Evolutionary conservation across 2,329 filamentous ascomycete species (phyloP), one percentile per base, ranked within the genome.

Genomic region (Setomelanomma holmii): DNA sequence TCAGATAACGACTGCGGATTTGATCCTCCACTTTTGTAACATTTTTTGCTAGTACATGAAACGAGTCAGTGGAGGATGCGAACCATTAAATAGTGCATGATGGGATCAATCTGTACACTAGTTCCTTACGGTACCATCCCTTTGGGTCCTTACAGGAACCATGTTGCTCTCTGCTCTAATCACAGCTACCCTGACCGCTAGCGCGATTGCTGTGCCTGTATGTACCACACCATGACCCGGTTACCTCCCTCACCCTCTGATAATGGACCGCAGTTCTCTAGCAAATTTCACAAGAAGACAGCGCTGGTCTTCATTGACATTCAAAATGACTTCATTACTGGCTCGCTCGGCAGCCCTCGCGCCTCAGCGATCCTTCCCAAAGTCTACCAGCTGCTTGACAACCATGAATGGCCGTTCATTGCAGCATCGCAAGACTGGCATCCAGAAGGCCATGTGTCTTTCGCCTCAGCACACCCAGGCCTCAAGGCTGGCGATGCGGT

Each of bases 281-380:
- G 45, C 38, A 60, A 56, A 33, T 38, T 64, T 1, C 59, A 61
- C 34, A 64, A 63, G 44, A 51, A 50, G 5, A 64, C 55, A 2
- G 60, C 64, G 5, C 48, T 67, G 1, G 45, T 66, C 20, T 51
- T 68, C 20, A 63, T 68, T 39, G 63, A 66, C 20, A 63, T 67
- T 30, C 66, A 67, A 46, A 63, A 66, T 41, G 63, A 67, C 41
- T 66, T 64, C 52, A 63, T 64, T 22, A 64, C 54, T 17, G 63
- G 63, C 14, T 64, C 58, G 1, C 56, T 64, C 4, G 56, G 53
- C 33, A 63, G 54, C 39, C 43, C 60, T 6, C 60, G 60, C 40
- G 61, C 60, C 1, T 47, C 60, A 1, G 38, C 51, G 12, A 64
- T 64, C 10, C 40, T 66, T 14, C 60, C 61, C 21, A 59, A 60